A percentile compares a stretch with the other conserved stretches of the same genome.
Conservation (phyloP, 139 green algal genomes). For the Astrephomene gubernaculifera region DNA sequence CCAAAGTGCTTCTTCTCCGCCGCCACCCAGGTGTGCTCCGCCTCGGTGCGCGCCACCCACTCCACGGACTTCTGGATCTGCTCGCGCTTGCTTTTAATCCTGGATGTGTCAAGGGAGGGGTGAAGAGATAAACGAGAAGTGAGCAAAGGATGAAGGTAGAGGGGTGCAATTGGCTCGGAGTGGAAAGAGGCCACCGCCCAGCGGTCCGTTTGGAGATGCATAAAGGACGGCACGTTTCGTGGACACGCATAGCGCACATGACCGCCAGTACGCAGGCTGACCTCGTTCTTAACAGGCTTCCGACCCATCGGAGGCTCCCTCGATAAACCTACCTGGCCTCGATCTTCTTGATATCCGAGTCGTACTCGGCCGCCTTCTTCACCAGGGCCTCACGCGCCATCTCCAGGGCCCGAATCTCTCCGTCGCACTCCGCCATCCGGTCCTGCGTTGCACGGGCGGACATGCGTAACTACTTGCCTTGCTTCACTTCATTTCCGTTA, state of each 20-base stretch:
- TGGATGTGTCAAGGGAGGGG: neutral
- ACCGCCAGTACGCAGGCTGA: too few relatives aligned
- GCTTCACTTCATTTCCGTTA: too few relatives aligned
- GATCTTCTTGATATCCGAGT: constrained; percentile 44
- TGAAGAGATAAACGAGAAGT: neutral
- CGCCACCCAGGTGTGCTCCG: constrained; percentile 86
- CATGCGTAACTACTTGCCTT: too few relatives aligned
- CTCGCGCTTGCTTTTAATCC: constrained; percentile 46
- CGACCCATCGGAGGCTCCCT: too few relatives aligned
- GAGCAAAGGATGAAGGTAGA: too few relatives aligned
- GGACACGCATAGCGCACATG: too few relatives aligned
- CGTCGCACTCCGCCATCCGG: constrained; percentile 83
- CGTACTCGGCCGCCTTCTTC: constrained; percentile 31
- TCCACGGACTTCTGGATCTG: constrained; percentile 5
- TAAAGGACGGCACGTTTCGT: too few relatives aligned
- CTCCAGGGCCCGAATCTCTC: constrained; percentile 76
- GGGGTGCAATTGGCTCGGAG: too few relatives aligned
- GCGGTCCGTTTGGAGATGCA: too few relatives aligned
- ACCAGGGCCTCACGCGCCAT: constrained; percentile 8
- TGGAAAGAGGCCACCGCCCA: too few relatives aligned
- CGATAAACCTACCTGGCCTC: constrained; percentile 53
- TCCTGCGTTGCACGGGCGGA: constrained; percentile 46
- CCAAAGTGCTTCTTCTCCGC: constrained; percentile 68
- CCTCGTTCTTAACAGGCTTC: too few relatives aligned
- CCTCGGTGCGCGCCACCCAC: constrained; percentile 59